Evolutionary conservation across 257 asterid genomes (phyloP).

Genomic region (Plantago ovata): DNA sequence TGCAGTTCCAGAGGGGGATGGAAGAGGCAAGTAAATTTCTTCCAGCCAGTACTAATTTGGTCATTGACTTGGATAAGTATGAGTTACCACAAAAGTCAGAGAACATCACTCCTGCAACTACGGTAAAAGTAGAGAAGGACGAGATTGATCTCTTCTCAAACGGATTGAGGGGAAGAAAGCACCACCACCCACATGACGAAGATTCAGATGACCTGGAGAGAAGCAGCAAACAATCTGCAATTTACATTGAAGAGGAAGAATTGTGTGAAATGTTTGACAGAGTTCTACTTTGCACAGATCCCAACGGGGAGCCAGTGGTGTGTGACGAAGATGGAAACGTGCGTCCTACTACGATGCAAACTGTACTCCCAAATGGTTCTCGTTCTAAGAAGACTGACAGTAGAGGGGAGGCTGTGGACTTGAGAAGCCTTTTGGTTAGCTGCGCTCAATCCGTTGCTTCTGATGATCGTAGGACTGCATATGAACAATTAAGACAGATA

Average conservation of each 20-base stretch:
- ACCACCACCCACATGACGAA: constrained; percentile 52
- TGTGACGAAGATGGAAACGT: constrained; percentile 16
- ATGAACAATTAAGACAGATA: constrained; percentile 67
- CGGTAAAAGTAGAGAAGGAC: constrained; percentile 52
- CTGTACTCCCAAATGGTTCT: constrained; percentile 28
- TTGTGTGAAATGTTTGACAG: constrained; percentile 76
- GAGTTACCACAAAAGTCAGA: constrained; percentile 62
- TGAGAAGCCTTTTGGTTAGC: constrained; percentile 62
- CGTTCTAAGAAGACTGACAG: constrained; percentile 42
- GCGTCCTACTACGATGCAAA: constrained; percentile 19
- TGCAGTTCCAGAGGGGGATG: constrained; percentile 86
- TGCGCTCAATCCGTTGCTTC: constrained; percentile 85
- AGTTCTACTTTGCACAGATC: constrained; percentile 59
- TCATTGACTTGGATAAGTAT: constrained; percentile 74
- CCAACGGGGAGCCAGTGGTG: constrained; percentile 27
- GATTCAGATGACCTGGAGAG: constrained; percentile 57
- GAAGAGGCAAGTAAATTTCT: constrained; percentile 91
- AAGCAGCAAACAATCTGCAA: constrained; percentile 80
- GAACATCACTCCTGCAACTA: constrained; percentile 29
- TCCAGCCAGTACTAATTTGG: constrained; percentile 52
- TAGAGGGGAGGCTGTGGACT: constrained; percentile 57
- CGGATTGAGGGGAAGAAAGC: constrained; percentile 65
- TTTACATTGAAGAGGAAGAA: constrained; percentile 61
- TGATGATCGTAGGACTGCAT: constrained; percentile 67
- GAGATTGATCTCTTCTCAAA: constrained; percentile 32